A percentile compares a stretch with the other conserved stretches of the same genome.
Conservation (phyloP, 176 grass and related monocot genomes). For the Calamus simplicifolius region DNA sequence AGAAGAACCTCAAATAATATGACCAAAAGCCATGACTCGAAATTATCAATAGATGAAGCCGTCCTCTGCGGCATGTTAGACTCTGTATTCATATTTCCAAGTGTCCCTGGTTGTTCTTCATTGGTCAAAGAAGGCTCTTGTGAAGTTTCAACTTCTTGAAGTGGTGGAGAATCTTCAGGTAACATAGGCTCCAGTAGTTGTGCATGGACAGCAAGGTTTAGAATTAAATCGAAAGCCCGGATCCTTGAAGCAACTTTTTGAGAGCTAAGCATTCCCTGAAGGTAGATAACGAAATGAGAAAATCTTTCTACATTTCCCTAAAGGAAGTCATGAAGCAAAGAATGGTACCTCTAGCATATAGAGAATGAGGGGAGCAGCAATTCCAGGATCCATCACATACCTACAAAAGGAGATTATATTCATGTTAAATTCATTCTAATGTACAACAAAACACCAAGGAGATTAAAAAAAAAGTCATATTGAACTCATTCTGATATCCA, state of each 20-base stretch:
- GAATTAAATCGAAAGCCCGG: constrained; percentile 88
- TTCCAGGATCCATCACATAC: constrained; percentile 87
- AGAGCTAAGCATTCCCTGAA: constrained; percentile 92
- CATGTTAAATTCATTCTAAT: no score
- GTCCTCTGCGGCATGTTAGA: constrained; percentile 36
- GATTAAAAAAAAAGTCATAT: no score
- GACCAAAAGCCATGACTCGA: constrained; percentile 91
- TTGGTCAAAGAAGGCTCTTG: constrained; percentile 54
- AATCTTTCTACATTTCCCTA: constrained; percentile 3
- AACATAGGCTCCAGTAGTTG: constrained; percentile 91
- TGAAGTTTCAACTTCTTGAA: constrained; percentile 46
- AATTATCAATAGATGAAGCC: constrained; percentile 67
- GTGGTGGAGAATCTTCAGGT: constrained; percentile 50
- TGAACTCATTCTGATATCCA: no score
- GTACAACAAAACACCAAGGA: no score
- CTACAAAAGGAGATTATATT: constrained; percentile 38
- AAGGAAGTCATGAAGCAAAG: constrained; percentile 1
- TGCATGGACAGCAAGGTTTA: constrained; percentile 90
- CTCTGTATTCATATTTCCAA: constrained; percentile 31
- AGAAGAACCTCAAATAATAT: constrained; percentile 88
- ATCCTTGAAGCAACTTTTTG: constrained; percentile 59
- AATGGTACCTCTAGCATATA: constrained; percentile 90
- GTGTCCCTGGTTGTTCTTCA: constrained; percentile 44
- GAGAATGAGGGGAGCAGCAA: constrained; percentile 81
- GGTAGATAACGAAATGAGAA: constrained; percentile 23